phyloP scores from a whole-genome alignment of 2,329 filamentous ascomycete genomes.

The Nigrograna mackinnonii region DNA sequence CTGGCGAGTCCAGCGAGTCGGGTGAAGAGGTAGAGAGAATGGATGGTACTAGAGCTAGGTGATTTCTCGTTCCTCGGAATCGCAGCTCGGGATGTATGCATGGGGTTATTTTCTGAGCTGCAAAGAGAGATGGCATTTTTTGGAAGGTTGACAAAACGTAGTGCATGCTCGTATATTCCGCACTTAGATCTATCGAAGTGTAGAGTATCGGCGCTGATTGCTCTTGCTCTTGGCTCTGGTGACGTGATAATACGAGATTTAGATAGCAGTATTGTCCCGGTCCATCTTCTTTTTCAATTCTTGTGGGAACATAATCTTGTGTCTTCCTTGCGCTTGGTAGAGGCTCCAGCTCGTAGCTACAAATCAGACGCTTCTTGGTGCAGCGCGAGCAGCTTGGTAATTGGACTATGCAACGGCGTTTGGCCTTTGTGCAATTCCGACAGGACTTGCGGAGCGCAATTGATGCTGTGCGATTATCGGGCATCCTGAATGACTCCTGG shows the following conservation, averaged over 20 bases:
- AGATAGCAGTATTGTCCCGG: background rate
- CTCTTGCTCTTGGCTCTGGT: background rate
- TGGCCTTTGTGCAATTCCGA: conserved; percentile 5
- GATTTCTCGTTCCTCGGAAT: background rate
- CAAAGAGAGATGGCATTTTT: background rate
- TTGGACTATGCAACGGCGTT: conserved; percentile 8
- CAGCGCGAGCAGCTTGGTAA: conserved; percentile 8
- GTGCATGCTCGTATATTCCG: background rate
- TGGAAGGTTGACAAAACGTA: conserved; percentile 1
- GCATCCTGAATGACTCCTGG: background rate
- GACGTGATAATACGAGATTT: background rate
- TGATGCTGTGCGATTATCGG: background rate
- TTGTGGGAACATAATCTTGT: background rate
- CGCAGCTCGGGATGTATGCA: conserved; percentile 8
- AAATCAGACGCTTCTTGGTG: conserved; percentile 5
- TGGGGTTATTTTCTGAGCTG: background rate
- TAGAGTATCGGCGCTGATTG: background rate
- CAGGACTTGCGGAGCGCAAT: conserved; percentile 7
- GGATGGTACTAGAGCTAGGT: too few species aligned
- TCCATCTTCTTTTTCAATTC: conserved; percentile 1
- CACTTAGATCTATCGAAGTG: background rate
- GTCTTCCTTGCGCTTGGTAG: background rate
- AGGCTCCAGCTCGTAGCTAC: conserved; percentile 7
- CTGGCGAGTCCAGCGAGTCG: background rate
- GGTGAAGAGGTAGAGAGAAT: background rate